A percentile compares a stretch with the other conserved stretches of the same genome.
Conservation (phyloP, 805 yeast species). For the Lachancea meyersii region DNA sequence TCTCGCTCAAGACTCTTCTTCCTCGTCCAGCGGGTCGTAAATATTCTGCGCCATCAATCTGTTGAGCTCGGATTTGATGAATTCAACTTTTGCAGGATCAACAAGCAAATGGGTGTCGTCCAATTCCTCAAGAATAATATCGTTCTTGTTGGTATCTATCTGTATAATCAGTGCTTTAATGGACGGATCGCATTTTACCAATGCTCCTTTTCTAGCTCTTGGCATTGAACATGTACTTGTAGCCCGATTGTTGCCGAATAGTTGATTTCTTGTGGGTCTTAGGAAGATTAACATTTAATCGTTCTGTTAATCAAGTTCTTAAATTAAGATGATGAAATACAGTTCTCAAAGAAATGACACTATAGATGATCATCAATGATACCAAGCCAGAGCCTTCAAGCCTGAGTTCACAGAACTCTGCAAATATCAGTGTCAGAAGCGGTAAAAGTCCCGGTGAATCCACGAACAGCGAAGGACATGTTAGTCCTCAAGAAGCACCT, state of each 20-base stretch:
- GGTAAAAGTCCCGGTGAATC: too few species aligned
- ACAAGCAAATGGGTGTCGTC: slow-evolving; percentile 88
- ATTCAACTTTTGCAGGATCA: slow-evolving; percentile 68
- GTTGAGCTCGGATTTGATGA: slow-evolving; percentile 72
- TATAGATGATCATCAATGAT: too few species aligned
- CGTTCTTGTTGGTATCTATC: slow-evolving; percentile 70
- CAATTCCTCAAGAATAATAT: slow-evolving; percentile 68
- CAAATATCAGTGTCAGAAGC: too few species aligned
- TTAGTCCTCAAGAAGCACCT: too few species aligned
- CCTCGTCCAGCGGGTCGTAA: slow-evolving; percentile 77
- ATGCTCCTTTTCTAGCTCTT: slow-evolving; percentile 49
- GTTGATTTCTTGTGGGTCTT: too few species aligned
- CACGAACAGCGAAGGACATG: too few species aligned
- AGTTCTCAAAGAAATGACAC: too few species aligned
- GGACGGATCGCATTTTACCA: slow-evolving; percentile 79
- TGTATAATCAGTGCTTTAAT: slow-evolving; percentile 78
- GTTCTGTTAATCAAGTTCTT: neutral
- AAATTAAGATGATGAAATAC: too few species aligned
- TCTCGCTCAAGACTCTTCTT: slow-evolving; percentile 32
- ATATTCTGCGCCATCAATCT: slow-evolving; percentile 72
- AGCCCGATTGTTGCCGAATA: neutral
- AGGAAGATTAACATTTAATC: too few species aligned
- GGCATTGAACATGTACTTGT: slow-evolving; percentile 35
- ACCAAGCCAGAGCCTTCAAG: too few species aligned
- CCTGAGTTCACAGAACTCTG: too few species aligned